Evolutionary conservation across 2,329 filamentous ascomycete species (phyloP), one percentile per base, ranked within the genome.

Genomic region (Exophiala xenobiotica): DNA sequence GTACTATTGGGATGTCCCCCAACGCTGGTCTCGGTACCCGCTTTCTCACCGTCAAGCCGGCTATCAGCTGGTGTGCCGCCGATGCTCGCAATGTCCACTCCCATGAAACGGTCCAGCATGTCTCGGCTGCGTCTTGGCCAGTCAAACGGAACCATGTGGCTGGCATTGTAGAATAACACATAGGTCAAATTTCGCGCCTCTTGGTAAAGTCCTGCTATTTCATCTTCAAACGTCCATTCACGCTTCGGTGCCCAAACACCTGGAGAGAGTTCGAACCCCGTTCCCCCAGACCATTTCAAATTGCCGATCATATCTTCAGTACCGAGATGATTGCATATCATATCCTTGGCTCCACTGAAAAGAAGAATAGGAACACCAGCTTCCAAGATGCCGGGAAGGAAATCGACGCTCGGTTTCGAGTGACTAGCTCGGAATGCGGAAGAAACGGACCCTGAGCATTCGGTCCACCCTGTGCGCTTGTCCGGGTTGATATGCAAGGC

Each of bases 101-200:
- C 82, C 80, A 97, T 90, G 73, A 99, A 96, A 33, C 93, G 87
- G 70, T 99, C 92, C 12, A 99, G 83, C 93, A 99, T 99, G 68
- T 97, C 93, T 56, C 92, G 83, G 16, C 85, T 87, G 54, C 90
- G 86, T 41, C 90, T 84, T 1, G 92, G 86, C 63, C 87, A 88
- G 70, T 99, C 92, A 65, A 93, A 97, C 1, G 93, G 95, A 1
- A 99, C 93, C 93, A 99, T 99, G 70, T 99, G 93, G 43, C 88
- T 95, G 12, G 90, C 85, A 69, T 99, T 95, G 76, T 95, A 89
- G 72, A 97, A 96, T 33, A 95, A 78, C 24, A 99, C 85, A 66
- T 99, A 99, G 1, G 93, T 96, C 55, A 99, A 74, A 71, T 99
- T 99, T 59, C 95, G 85, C 1, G 93, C 92, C 67, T 90, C 83